Base-by-base conservation (phyloP, 495 filamentous ascomycete species). In the Aspergillus steynii region DNA sequence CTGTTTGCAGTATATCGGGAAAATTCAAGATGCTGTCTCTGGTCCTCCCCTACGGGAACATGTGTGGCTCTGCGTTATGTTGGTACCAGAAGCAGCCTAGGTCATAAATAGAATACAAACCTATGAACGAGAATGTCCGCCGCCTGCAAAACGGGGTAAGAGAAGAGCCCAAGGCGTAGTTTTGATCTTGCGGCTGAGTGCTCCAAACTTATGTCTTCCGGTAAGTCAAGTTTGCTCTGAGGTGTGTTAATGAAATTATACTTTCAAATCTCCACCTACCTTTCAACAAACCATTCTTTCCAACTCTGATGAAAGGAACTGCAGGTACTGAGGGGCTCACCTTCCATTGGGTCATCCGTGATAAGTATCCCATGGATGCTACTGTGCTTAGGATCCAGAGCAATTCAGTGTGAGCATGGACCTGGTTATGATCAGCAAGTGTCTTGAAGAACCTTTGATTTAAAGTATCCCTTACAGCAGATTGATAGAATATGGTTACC, bases 341-440 rank as follows among this genome's bases (percentile, higher is more conserved):
- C 85, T 98, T 99, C 93, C 93, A 98, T 76, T 97, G 94, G 47
- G 95, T 98, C 96, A 99, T 99, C 10, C 96, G 83, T 3, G 86
- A 88, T 32, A 99, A 79, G 72, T 96, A 93, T 12, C 96, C 95
- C 77, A 90, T 93, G 4, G 87, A 90, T 31, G 96, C 91, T 45
- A 88, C 87, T 58, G 92, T 96, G 66, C 91, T 92, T 57, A 99
- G 74, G 61, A 98, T 96, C 95, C 96, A 99, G 86, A 95, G 94
- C 62, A 99, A 78, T 73, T 97, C 92, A 5, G 88, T 72, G 77
- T 97, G 95, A 28, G 85, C 86, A 8, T 85, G 83, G 9, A 96
- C 87, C 87, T 90, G 61, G 53, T 26, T 14, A 48, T 42, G 42
- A 59, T 74, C 61, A 73, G 60, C 45, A 59, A 51, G 15, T 37